Evolutionary conservation across 2,329 filamentous ascomycete genomes (phyloP).

Genomic region (Neocucurbitaria cava): DNA sequence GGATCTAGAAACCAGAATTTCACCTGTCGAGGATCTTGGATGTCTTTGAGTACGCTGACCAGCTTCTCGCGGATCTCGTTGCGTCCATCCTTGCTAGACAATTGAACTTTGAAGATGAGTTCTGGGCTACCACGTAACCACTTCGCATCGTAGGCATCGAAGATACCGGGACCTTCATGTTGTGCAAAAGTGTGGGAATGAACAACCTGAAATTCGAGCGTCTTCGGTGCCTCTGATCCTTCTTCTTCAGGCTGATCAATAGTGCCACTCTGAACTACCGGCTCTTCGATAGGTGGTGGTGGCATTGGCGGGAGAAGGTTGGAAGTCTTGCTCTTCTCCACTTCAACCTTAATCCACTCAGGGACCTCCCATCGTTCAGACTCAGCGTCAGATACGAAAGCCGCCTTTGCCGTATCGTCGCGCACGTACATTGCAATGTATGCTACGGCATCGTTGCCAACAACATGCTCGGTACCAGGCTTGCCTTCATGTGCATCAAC

Average conservation of each 20-base stretch:
- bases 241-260: constrained; percentile 2
- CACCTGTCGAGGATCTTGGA: constrained; percentile 48
- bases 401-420: constrained; percentile 51
- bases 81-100: constrained; percentile 33
- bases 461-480: constrained; percentile 42
- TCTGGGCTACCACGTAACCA: constrained; percentile 22
- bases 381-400: constrained; percentile 51
- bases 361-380: constrained; percentile 57
- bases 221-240: constrained; percentile 8
- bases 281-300: constrained; percentile 11
- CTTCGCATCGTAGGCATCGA: constrained; percentile 42
- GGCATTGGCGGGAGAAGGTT: constrained; percentile 19
- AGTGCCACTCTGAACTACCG: constrained; percentile 4
- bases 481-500: constrained; percentile 60
- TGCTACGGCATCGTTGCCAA: constrained; percentile 57
- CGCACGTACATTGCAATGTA: constrained; percentile 65
- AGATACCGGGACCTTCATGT: constrained; percentile 47
- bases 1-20: constrained; percentile 51
- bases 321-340: constrained; percentile 31
- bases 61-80: constrained; percentile 42
- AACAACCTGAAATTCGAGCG: constrained; percentile 40
- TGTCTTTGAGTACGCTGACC: constrained; percentile 28
- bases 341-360: constrained; percentile 44
- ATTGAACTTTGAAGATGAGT: constrained; percentile 25
- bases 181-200: constrained; percentile 42